Evolutionary conservation across 768 basidiomycete genomes (phyloP), one percentile per base, ranked within the genome.

Genomic region (Termitomyces sp.): DNA sequence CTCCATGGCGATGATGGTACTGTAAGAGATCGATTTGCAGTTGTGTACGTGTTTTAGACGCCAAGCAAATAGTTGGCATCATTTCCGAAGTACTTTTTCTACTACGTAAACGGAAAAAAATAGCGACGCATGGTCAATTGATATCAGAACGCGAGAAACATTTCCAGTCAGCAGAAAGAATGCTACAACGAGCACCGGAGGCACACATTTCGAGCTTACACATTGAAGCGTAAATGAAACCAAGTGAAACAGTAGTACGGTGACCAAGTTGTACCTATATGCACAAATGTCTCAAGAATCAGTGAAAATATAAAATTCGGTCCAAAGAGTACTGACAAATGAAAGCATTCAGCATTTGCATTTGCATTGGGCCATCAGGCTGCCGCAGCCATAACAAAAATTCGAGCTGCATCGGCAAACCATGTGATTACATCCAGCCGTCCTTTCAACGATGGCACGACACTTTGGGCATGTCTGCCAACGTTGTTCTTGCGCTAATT

Each of bases 381-480:
- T 77, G 0, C 82, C 81, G 64, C 89, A 90, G 11, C 83, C 57
- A 65, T 89, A 88, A 64, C 87, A 88, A 68, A 88, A 88, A 61
- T 88, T 67, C 0, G 76, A 70, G 15, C 73, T 68, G 63, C 85
- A 86, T 20, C 75, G 74, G 61, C 86, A 88, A n/a, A 77, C 81
- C 70, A 88, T 87, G 54, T 88, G 87, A 66, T 80, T 84, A 58
- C 87, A 88, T 0, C 87, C 86, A 4, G 72, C 63, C 11, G 69
- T 68, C 22, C 85, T 75, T 61, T 88, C 87, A 33, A 88, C 76
- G 48, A 88, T 74, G 6, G 76, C 72, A 16, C 70, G 64, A 63
- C 87, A 88, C 5, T 75, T 74, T 0, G 86, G 86, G 65, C 87
- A 88, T 0, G 82, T 85, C 63, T 87, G 82, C 86, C 84, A 88